phyloP scores from a whole-genome alignment of 2,329 filamentous ascomycete genomes.

The Whalleya microplaca region DNA sequence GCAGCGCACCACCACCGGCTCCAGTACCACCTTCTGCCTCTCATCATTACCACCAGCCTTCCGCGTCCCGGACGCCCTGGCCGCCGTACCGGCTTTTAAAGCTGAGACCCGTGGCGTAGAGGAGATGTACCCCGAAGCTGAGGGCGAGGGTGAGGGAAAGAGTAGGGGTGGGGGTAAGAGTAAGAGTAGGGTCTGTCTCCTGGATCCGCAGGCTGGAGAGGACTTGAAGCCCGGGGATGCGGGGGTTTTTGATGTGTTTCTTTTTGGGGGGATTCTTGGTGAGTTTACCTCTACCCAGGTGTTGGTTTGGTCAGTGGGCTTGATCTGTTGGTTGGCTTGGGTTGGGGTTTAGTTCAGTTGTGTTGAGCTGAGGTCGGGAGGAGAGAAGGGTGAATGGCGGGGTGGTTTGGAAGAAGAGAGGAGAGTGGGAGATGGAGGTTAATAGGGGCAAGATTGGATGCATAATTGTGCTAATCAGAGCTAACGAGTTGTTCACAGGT shows the following conservation, averaged over 20 bases:
- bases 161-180: constrained; percentile 43
- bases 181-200: constrained; percentile 81
- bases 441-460: no score
- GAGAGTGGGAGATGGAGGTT: no score
- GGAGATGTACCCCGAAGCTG: constrained; percentile 71
- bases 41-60: constrained; percentile 77
- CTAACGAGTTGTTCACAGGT: constrained; percentile 53
- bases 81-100: constrained; percentile 63
- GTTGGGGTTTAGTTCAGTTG: background rate
- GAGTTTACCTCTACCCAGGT: constrained; percentile 39
- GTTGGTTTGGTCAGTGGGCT: no score
- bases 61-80: constrained; percentile 63
- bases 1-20: no score
- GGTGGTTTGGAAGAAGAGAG: no score
- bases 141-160: background rate
- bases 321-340: constrained; percentile 3
- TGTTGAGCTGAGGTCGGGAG: background rate
- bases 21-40: constrained; percentile 75
- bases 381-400: background rate
- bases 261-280: constrained; percentile 97
- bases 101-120: constrained; percentile 81
- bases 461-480: no score
- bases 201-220: constrained; percentile 82
- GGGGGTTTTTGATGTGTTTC: constrained; percentile 81
- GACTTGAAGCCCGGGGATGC: constrained; percentile 86